Evolutionary conservation across 306 rosid genomes (phyloP).

Genomic region (Corylus heterophylla): DNA sequence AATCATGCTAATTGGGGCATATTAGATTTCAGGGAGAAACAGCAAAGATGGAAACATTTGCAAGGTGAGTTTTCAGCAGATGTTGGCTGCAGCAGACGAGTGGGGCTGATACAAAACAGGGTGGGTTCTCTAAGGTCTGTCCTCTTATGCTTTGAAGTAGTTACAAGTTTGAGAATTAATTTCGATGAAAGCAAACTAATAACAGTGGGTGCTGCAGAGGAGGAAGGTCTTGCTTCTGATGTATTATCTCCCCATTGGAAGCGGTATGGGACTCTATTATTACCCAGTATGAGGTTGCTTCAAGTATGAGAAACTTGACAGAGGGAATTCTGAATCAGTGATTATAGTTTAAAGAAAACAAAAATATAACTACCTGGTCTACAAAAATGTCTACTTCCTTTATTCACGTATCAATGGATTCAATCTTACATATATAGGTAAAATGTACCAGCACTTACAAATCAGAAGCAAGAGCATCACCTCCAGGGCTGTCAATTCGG

Average conservation of each 20-base stretch:
- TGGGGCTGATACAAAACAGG: not conserved
- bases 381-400: not conserved
- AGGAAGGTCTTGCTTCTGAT: not conserved
- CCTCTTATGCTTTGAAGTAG: not conserved
- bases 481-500: conserved; percentile 99
- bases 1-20: not conserved
- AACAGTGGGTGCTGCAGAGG: not conserved
- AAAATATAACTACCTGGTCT: not conserved
- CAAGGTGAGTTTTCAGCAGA: not conserved
- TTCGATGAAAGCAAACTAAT: not conserved
- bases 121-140: not conserved
- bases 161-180: not conserved
- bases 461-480: conserved; percentile 99
- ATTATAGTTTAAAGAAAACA: not conserved
- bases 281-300: not conserved
- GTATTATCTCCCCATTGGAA: not conserved
- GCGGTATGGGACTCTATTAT: not conserved
- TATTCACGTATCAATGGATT: conserved; percentile 29
- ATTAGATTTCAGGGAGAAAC: not conserved
- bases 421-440: conserved; percentile 11
- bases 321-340: not conserved
- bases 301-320: not conserved
- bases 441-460: conserved; percentile 72
- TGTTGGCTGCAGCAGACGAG: not conserved
- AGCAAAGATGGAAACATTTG: not conserved